phyloP scores from a whole-genome alignment of 805 yeast genomes.

The Ogataea wickerhamii region DNA sequence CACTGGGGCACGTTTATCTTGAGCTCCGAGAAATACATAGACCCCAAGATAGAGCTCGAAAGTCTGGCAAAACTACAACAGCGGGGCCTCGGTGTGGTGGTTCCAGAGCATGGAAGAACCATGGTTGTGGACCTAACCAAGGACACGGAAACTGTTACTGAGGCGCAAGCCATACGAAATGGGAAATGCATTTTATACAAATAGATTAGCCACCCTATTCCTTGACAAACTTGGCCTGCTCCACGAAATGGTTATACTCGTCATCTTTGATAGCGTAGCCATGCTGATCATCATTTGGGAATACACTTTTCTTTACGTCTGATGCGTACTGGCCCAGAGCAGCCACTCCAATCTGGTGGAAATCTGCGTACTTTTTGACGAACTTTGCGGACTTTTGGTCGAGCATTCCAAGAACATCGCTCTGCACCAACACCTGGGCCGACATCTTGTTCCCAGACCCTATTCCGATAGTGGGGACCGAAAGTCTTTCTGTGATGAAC shows the following conservation, averaged over 20 bases:
- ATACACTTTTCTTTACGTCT: conserved; percentile 54
- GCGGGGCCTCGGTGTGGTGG: conserved; percentile 41
- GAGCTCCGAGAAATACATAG: conserved; percentile 83
- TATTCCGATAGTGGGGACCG: conserved; percentile 87
- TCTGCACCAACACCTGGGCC: conserved; percentile 88
- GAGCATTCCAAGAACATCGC: conserved; percentile 78
- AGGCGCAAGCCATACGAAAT: conserved; percentile 14
- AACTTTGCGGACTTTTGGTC: conserved; percentile 62
- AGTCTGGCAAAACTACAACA: conserved; percentile 42
- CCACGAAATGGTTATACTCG: conserved; percentile 44
- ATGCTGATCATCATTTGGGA: conserved; percentile 62
- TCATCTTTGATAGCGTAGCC: conserved; percentile 69
- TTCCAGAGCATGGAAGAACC: conserved; percentile 77
- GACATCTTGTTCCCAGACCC: conserved; percentile 86
- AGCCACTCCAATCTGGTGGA: conserved; percentile 43
- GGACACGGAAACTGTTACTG: conserved; percentile 16
- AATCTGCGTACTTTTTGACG: conserved; percentile 63
- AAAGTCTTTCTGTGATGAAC: conserved; percentile 54
- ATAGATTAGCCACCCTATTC: conserved; percentile 5
- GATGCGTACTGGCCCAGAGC: conserved; percentile 52
- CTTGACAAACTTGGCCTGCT: conserved; percentile 20
- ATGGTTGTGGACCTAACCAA: conserved; percentile 22
- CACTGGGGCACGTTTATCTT: conserved; percentile 96
- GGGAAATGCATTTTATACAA: conserved; percentile 16
- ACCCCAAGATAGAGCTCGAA: conserved; percentile 65